Conservation (phyloP, 2,329 filamentous ascomycete species). For the Microcyclosporella mali region DNA sequence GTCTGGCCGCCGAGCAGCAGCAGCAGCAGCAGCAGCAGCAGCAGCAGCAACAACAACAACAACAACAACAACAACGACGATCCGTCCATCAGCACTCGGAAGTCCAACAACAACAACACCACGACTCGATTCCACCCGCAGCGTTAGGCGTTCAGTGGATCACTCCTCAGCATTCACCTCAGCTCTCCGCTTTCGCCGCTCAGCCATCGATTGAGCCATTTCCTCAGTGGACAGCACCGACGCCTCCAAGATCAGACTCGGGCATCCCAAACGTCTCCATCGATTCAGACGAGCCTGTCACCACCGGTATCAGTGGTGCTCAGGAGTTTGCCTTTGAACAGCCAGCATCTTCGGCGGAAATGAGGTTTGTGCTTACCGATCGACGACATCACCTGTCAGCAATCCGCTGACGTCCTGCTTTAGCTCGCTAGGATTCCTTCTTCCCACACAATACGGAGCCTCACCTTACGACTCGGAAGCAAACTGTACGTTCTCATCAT, state of each 20-base stretch:
- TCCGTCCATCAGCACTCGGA: too few relatives aligned
- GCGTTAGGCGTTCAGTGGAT: conserved; percentile 23
- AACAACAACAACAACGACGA: conserved; percentile 5
- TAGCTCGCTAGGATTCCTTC: conserved; percentile 32
- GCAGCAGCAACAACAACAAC: too few relatives aligned
- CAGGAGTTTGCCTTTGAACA: conserved; percentile 24
- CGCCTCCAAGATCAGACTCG: conserved; percentile 31
- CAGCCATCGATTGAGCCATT: conserved; percentile 24
- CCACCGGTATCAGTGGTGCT: conserved; percentile 18
- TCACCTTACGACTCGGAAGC: conserved; percentile 25
- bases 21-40: not conserved
- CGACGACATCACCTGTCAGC: conserved; percentile 2
- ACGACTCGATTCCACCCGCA: conserved; percentile 8
- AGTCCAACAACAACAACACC: conserved; percentile 4
- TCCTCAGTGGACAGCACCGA: conserved; percentile 29
- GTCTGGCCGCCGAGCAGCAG: conserved; percentile 22
- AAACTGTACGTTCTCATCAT: conserved; percentile 25
- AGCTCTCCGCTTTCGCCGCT: conserved; percentile 22
- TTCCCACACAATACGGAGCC: conserved; percentile 32
- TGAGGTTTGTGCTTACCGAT: conserved; percentile 27
- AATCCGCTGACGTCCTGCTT: conserved; percentile 13
- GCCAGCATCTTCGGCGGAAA: conserved; percentile 27
- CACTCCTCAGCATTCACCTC: conserved; percentile 29
- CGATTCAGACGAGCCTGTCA: conserved; percentile 24
- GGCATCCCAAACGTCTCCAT: conserved; percentile 27